A percentile compares a stretch with the other conserved stretches of the same genome.
phyloP scores from a whole-genome alignment of 2,329 filamentous ascomycete species.

The Pseudogymnoascus sp. region DNA sequence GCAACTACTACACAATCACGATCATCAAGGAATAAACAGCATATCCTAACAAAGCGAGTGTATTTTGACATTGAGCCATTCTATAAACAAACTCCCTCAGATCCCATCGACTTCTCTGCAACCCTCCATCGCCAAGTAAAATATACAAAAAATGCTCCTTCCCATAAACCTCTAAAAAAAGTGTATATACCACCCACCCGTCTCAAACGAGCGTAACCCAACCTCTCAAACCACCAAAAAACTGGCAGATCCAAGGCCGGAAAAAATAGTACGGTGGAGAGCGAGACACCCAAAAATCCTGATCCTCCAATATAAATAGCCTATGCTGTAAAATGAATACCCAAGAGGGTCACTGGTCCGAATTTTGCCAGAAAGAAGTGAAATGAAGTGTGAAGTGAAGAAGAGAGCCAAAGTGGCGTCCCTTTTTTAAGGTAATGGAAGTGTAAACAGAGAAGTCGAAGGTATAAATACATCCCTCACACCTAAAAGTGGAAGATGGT shows the following conservation, averaged over 20 bases:
- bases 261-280: constrained; percentile 1
- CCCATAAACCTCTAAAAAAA: not conserved
- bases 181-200: constrained; percentile 5
- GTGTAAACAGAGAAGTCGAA: constrained; percentile 8
- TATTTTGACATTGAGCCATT: not conserved
- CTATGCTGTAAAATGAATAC: constrained; percentile 9
- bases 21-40: not conserved
- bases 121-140: not conserved
- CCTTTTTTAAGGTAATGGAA: not conserved
- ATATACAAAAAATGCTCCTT: not conserved
- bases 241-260: not conserved
- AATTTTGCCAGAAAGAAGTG: not conserved
- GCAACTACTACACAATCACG: not conserved
- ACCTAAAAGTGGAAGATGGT: constrained; percentile 3
- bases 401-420: not conserved
- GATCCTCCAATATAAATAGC: constrained; percentile 6
- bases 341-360: constrained; percentile 5
- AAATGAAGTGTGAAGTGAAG: not conserved
- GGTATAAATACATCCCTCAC: constrained; percentile 9
- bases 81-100: not conserved
- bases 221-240: not conserved
- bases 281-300: not conserved
- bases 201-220: constrained; percentile 8
- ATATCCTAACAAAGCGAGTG: constrained; percentile 6
- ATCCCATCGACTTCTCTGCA: not conserved